Base-by-base conservation (phyloP, 1,284 basidiomycete species). In the Meripilus lineatus region DNA sequence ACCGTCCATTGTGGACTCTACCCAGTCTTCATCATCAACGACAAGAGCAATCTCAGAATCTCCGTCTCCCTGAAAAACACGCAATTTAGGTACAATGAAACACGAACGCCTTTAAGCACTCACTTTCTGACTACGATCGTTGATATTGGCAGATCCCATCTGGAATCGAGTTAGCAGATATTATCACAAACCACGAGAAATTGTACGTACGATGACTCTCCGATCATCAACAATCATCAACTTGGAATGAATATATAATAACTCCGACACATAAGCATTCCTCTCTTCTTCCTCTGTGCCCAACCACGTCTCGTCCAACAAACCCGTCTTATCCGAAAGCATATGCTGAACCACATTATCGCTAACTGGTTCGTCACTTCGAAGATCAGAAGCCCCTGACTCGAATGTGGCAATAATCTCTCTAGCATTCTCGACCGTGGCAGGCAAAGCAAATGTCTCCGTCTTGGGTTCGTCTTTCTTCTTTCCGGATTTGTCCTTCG, bases 181-280 rank as follows among this genome's bases (percentile, higher is more conserved):
- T 8, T 10, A 30, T 10, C 28, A 39, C 34, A 1, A 28, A 45
- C 5, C 20, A 23, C 11, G 22, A 34, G 26, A 8, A 32, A 42
- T 20, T 30, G 28, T 30, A 3, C 85, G 48, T 52, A 89, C 86
- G 54, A 96, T 89, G 30, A 94, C 89, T 28, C 82, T 74, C 15
- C 80, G 73, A 61, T 96, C 93, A 58, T 97, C 93, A 18, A 95
- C 89, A 48, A 96, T 90, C 92, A 96, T 93, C 20, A 95, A 57
- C 67, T 90, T 88, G 24, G 77, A 79, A 61, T 91, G 85, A 50
- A 90, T 89, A 56, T 89, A 87, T 15, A 88, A 64, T 53, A 91
- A 62, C 70, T 94, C 89, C 8, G 89, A 84, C 17, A 93, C 81
- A 52, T 55, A 91, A 70, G 83, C 79, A 51, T 81, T 72, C 47